Evolutionary conservation across 306 rosid species (phyloP), one percentile per base, ranked within the genome.

Genomic region (Betula pendula): DNA sequence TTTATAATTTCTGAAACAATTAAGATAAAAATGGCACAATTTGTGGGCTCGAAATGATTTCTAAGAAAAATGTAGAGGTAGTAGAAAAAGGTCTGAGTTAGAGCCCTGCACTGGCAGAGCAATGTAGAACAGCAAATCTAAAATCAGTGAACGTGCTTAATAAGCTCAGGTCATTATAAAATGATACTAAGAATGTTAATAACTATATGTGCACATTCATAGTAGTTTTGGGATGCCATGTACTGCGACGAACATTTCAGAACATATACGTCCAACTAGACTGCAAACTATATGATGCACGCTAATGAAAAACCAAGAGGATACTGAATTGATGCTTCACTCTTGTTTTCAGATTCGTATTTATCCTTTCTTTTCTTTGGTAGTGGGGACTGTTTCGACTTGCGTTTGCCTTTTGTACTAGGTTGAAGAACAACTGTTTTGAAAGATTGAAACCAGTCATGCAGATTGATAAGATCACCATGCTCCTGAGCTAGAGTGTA

Each of bases 401-500:
- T 94, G 71, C 79, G 88, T 71, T 83, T 88, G 75, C 86, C 80
- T 89, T 88, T 90, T 48, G 77, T 79, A 56, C 59, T 80, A 59
- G 73, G 70, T 72, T 68, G 86, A 77, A 75, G 82, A 73, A 83
- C 84, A 79, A 88, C 81, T 59, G 92, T 75, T 84, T 85, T 89
- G 79, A 94, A 94, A 78, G 95, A 88, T 60, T 92, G 95, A 84
- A 85, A 92, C 98, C 97, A 94, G 75, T 94, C 97, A 65, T 92
- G 95, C 81, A 94, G 95, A 85, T 92, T 94, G 88, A 94, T 90
- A 62, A 94, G 93, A 94, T 94, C 98, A 29, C 97, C 97, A 42
- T 92, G 97, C 83, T 94, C 98, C 79, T 92, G 96, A 66, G 97
- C 90, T 79, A 94, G 78, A 56, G 80, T 83, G 77, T 89, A 90